Conservation (phyloP, 495 filamentous ascomycete genomes). For the Tuber calosporum region DNA sequence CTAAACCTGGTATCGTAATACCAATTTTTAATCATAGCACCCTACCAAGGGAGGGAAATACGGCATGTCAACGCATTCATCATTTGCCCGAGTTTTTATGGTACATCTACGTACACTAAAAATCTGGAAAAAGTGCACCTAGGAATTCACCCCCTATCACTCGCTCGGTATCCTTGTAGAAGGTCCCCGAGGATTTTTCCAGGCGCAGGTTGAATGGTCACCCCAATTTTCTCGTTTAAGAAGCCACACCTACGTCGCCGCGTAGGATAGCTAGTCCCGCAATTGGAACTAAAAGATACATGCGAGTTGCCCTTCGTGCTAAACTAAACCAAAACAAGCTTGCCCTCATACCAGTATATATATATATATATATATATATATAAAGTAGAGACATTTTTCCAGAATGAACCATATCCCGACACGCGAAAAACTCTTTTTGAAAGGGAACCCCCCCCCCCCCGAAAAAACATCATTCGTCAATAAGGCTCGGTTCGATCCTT, state of each 20-base stretch:
- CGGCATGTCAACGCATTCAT: neutral
- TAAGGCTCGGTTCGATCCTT: slow-evolving; percentile 55
- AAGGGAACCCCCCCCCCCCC: no score
- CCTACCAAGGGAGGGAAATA: neutral
- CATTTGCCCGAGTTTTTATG: neutral
- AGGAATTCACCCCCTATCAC: neutral
- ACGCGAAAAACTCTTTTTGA: neutral
- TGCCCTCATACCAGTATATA: neutral
- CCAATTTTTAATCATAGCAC: no score
- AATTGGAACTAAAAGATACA: neutral
- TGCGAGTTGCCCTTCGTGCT: neutral
- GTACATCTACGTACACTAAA: neutral
- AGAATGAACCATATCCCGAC: neutral
- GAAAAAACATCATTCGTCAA: slow-evolving; percentile 16
- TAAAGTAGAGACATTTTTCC: neutral
- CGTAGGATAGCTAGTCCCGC: neutral
- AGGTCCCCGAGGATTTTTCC: neutral
- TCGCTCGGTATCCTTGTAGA: neutral
- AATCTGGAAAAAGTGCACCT: neutral
- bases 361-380: neutral
- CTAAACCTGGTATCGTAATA: no score
- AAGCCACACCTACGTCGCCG: neutral
- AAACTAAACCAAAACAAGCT: neutral
- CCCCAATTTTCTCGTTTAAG: neutral
- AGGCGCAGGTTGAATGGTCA: neutral